Base-by-base conservation (phyloP, 1,284 basidiomycete species). In the Melampsora americana region DNA sequence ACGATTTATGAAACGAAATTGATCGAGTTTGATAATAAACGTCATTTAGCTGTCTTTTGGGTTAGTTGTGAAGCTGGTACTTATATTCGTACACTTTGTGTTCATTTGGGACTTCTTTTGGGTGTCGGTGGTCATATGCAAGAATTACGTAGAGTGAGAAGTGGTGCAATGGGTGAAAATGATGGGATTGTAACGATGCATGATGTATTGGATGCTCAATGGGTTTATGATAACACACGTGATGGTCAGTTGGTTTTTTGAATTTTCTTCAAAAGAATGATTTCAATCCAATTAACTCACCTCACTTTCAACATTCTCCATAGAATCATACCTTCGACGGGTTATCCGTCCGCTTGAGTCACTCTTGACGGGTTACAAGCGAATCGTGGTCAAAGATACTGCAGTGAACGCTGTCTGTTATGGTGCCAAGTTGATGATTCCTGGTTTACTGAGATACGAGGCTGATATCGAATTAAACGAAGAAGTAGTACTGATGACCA, bases 131-230 rank as follows among this genome's bases (percentile, higher is more conserved):
- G 94, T 42, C 96, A 99, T 85, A 99, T 99, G 96, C 95, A 99
- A 85, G 96, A 99, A 84, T 88, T 99, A 72, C 87, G 96, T 80
- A 87, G 96, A 82, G 95, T 99, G 11, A 87, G 96, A 79, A 93
- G 91, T 83, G 96, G 96, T 83, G 95, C 95, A 65, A 90, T 98
- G 86, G 91, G 91, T 75, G 96, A 99, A 85, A 93, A 93, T 83
- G 96, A 99, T 84, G 93, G 94, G 81, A 95, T 99, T 81, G 96
- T 99, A 77, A 96, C 96, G 44, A 99, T 99, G 96, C 96, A 99
- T 85, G 96, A 99, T 83, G 95, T 99, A 44, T 85, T 99, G 84
- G 96, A 99, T 83, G 96, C 96, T 12, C 96, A 99, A 82, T 99
- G 95, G 95, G 85, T 92, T 81, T 99, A 96, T 84, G 96, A 99